A percentile compares a stretch with the other conserved stretches of the same genome.
phyloP scores from a whole-genome alignment of 2,329 filamentous ascomycete species.

The Salinomyces thailandicus region DNA sequence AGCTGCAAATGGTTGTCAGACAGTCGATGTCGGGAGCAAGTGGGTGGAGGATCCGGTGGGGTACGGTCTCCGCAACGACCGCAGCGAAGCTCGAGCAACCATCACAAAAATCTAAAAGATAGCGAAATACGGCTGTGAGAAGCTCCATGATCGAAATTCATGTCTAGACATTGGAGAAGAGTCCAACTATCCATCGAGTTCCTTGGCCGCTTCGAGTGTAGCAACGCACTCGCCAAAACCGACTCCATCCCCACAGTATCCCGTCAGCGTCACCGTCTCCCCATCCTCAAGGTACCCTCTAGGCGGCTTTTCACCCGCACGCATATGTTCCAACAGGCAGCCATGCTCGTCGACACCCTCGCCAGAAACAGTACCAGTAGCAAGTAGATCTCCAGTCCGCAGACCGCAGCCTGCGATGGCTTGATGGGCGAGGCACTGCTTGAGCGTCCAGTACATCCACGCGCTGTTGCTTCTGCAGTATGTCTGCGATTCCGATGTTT shows the following conservation, averaged over 20 bases:
- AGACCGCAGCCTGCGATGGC: conserved; percentile 31
- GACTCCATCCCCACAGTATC: conserved; percentile 27
- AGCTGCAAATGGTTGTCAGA: too few relatives aligned
- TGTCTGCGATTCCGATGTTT: conserved; percentile 1
- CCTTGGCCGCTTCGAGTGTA: conserved; percentile 22
- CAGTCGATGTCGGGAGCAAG: too few relatives aligned
- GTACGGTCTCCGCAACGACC: too few relatives aligned
- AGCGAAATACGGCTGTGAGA: too few relatives aligned
- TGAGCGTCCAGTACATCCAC: conserved; percentile 34
- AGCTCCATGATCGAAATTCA: too few relatives aligned
- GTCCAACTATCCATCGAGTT: conserved; percentile 3
- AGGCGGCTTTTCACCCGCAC: conserved; percentile 25
- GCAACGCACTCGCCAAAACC: conserved; percentile 34
- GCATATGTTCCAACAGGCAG: conserved; percentile 33
- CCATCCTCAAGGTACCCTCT: conserved; percentile 32
- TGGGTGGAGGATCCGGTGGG: too few relatives aligned
- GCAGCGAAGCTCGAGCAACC: too few relatives aligned
- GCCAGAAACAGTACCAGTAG: conserved; percentile 33
- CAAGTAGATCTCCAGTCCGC: conserved; percentile 33
- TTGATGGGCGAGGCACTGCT: conserved; percentile 34
- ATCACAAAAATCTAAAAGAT: too few relatives aligned
- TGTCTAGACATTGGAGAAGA: too few relatives aligned
- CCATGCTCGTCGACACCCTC: conserved; percentile 28
- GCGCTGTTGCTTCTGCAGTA: conserved; percentile 21
- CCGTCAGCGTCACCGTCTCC: conserved; percentile 30